These are phyloP conservation scores for Piedraia hortae DNA, from an alignment of 2,329 filamentous ascomycete genomes.

Conservation along the genomic window DNA sequence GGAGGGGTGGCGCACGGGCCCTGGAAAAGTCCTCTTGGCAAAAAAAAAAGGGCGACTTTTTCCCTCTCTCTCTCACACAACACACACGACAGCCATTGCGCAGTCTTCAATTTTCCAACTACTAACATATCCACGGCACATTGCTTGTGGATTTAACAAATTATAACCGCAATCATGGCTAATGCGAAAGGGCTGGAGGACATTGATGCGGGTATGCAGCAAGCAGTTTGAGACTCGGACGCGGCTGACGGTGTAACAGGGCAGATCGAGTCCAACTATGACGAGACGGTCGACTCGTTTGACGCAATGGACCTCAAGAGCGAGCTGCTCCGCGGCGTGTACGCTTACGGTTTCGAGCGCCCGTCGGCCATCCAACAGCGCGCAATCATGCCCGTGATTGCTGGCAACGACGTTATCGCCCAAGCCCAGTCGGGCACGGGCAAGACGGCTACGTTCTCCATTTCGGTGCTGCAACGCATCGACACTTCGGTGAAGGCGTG, in stretches of 20 bases:
- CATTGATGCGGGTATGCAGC: constrained; percentile 64
- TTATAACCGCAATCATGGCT: constrained; percentile 73
- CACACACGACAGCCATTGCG: constrained; percentile 13
- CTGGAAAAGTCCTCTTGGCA: too few relatives aligned
- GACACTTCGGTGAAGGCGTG: constrained; percentile 83
- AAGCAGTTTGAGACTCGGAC: neutral
- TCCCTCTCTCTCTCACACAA: neutral
- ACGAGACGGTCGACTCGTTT: constrained; percentile 98
- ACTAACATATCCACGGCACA: too few relatives aligned
- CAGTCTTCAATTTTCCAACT: constrained; percentile 22
- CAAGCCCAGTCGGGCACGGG: constrained; percentile 99
- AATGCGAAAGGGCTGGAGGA: constrained; percentile 86
- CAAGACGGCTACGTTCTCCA: constrained; percentile 99
- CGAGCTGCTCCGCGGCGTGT: constrained; percentile 94
- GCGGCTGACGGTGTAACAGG: constrained; percentile 23
- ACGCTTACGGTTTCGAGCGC: constrained; percentile 99
- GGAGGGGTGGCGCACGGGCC: too few relatives aligned
- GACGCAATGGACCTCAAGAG: constrained; percentile 93
- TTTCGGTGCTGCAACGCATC: constrained; percentile 96
- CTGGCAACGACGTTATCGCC: constrained; percentile 97
- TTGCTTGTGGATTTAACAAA: constrained; percentile 33
- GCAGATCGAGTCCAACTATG: constrained; percentile 99
- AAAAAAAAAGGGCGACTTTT: too few relatives aligned
- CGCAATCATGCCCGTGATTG: constrained; percentile 99
- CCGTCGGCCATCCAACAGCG: constrained; percentile 99